Evolutionary conservation across 1,284 basidiomycete species (phyloP).

Genomic region (Malassezia psittaci): DNA sequence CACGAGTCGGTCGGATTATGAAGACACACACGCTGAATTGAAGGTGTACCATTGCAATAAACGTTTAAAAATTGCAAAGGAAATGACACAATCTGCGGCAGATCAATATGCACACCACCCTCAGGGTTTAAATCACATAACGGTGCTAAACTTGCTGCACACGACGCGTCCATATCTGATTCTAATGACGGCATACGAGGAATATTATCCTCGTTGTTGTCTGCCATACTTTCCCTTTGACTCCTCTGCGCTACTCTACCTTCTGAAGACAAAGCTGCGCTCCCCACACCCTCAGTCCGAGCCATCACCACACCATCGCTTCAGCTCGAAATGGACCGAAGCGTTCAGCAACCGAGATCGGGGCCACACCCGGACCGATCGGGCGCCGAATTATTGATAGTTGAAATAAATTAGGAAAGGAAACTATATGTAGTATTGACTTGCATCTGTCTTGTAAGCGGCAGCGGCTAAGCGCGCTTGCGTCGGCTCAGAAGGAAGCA

Average conservation of each 20-base stretch:
- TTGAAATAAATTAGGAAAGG: background rate
- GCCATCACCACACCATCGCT: constrained; percentile 1
- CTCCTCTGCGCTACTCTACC: too few relatives aligned
- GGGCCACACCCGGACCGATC: background rate
- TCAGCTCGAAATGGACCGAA: background rate
- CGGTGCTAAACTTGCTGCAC: too few relatives aligned
- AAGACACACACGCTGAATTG: constrained; percentile 17
- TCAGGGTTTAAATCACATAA: background rate
- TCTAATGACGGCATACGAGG: too few relatives aligned
- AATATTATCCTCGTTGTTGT: too few relatives aligned
- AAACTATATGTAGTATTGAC: constrained; percentile 12
- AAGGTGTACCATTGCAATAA: constrained; percentile 23
- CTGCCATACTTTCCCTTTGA: too few relatives aligned
- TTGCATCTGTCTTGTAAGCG: constrained; percentile 13
- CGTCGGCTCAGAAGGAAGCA: constrained; percentile 1
- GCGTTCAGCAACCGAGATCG: background rate
- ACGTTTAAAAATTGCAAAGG: constrained; percentile 14
- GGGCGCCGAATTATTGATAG: background rate
- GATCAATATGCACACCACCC: background rate
- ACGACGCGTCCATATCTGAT: too few relatives aligned
- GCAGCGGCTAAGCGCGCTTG: constrained; percentile 7
- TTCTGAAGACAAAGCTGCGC: background rate
- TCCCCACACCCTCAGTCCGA: background rate
- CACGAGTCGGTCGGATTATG: constrained; percentile 7
- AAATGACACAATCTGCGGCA: background rate